These are phyloP conservation scores for Alternaria brassicae DNA, from an alignment of 2,329 filamentous ascomycete species.

Conservation along the genomic window DNA sequence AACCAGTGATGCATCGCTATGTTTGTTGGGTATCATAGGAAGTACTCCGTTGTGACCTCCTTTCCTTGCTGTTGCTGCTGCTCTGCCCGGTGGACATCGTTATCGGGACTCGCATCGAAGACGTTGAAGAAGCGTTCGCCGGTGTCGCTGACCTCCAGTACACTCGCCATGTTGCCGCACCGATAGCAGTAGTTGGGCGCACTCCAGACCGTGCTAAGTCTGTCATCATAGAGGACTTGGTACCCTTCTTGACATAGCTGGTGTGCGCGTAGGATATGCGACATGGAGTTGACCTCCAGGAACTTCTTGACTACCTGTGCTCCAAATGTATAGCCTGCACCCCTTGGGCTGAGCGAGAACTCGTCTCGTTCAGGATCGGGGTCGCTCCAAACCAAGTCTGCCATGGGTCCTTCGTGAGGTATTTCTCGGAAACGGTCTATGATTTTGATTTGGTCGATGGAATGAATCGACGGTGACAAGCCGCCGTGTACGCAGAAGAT, in stretches of 20 bases:
- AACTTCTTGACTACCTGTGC: slow-evolving; percentile 99
- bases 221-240: slow-evolving; percentile 94
- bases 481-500: slow-evolving; percentile 99
- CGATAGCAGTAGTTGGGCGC: slow-evolving; percentile 80
- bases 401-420: slow-evolving; percentile 98
- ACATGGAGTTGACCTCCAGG: slow-evolving; percentile 95
- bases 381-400: slow-evolving; percentile 98
- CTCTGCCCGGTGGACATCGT: slow-evolving; percentile 84
- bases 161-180: slow-evolving; percentile 96
- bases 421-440: slow-evolving; percentile 99
- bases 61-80: slow-evolving; percentile 79
- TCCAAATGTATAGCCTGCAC: slow-evolving; percentile 96
- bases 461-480: slow-evolving; percentile 77
- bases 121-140: slow-evolving; percentile 97
- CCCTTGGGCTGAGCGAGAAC: slow-evolving; percentile 90
- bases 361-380: slow-evolving; percentile 97
- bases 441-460: slow-evolving; percentile 99
- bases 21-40: slow-evolving; percentile 61
- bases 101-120: slow-evolving; percentile 95
- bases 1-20: slow-evolving; percentile 19
- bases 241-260: slow-evolving; percentile 98
- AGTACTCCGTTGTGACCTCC: slow-evolving; percentile 72
- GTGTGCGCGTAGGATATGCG: slow-evolving; percentile 95
- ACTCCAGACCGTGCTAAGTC: slow-evolving; percentile 95
- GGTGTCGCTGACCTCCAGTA: slow-evolving; percentile 91